Evolutionary conservation across 2,329 filamentous ascomycete genomes (phyloP), one percentile per base, ranked within the genome.

Genomic region (Aureobasidium namibiae): DNA sequence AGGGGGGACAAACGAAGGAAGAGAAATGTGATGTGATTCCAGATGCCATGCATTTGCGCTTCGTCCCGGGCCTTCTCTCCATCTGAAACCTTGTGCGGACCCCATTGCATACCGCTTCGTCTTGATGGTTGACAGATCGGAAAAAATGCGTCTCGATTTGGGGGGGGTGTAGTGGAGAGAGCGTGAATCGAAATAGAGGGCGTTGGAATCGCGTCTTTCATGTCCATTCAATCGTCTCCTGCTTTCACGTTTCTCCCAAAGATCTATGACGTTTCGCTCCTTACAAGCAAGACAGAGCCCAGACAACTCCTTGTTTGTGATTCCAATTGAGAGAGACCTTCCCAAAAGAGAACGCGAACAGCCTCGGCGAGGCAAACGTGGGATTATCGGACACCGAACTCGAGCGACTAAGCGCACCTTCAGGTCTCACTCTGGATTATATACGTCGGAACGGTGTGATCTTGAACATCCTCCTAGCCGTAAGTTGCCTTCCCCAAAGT

Each of bases 31-130:
- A 52, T 59, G 57, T 59, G 57, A 53, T 53, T 53, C 38, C n/a
- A 36, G 31, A 59, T 59, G 57, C 46, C 57, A 45, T 59, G 57
- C 57, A 59, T 50, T 49, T 39, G 45, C 46, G 46, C 57, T 52
- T 52, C 57, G 57, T 45, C 39, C 46, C 57, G 57, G 57, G 48
- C 57, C 57, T 59, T 45, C 33, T 38, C 39, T 44, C n/a, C 33
- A 36, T 45, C 57, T 39, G 34, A 57, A 57, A 57, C 54, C 42
- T 57, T 57, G 54, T 57, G 38, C 24, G 6, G 42, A 45, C 52
- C 39, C 34, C 52, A 31, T 4, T 56, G 52, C 52, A 56, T 56
- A 56, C 50, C 36, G 38, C 24, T 42, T 33, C 29, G 29, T 48
- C 26, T 48, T 7, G 38, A 26, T 41, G 24, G 31, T 45, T 56